Evolutionary conservation across 2,329 filamentous ascomycete genomes (phyloP), one percentile per base, ranked within the genome.

Genomic region (Pseudogymnoascus pannorum): DNA sequence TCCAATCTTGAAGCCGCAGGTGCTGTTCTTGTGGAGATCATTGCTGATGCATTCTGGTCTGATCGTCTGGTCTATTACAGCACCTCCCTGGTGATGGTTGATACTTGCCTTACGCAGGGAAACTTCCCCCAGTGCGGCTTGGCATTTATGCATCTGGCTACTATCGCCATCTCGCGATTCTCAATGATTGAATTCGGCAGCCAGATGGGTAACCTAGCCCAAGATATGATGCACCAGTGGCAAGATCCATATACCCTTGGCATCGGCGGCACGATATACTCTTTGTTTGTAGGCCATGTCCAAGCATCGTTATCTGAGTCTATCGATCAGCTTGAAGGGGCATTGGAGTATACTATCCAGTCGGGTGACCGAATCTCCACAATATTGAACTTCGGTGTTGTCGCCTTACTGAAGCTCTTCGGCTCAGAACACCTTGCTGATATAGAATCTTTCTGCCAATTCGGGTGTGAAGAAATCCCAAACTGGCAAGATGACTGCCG

Each of bases 31-130:
- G 81, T 86, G 0, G 87, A 92, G 73, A 82, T 89, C 11, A 78
- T 87, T 7, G 85, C 82, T 65, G 84, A 87, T 12, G 87, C 86
- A 3, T 91, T 87, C 78, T 92, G 89, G 89, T 86, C 81, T 40
- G 84, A 92, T 67, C 78, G 78, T 18, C 73, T 91, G 8, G 79
- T 85, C n/a, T 91, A 89, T 70, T 92, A 91, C 70, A 84, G 89
- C 66, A 79, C 87, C 24, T 79, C 84, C 0, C 75, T 92, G 12
- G 79, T 85, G 63, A 84, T 92, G 76, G 75, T 91, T 61, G 78
- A 86, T 60, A 77, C 86, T 60, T 87, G 89, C 69, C 75, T 92
- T 5, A 77, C 79, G 2, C 76, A 77, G 9, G 89, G 88, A 0
- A 76, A 81, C 5, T 89, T 88, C 65, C 84, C 88, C 4, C 88